Conservation (phyloP, 495 filamentous ascomycete species). For the Beverwykella pulmonaria region DNA sequence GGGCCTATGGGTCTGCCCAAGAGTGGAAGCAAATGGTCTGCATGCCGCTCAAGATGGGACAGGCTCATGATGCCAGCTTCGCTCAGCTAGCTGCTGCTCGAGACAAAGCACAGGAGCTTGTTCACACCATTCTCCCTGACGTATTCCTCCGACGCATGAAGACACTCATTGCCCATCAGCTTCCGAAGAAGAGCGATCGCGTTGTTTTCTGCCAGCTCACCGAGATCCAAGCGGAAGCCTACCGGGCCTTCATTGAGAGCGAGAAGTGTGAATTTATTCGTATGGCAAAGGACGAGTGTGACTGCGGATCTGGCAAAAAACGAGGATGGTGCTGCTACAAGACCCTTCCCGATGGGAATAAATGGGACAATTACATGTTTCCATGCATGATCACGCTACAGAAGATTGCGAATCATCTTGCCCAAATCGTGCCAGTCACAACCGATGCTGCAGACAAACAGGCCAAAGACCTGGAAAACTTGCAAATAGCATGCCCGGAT, state of each 20-base stretch:
- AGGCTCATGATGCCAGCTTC: conserved; percentile 89
- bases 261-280: conserved; percentile 72
- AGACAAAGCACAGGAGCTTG: conserved; percentile 81
- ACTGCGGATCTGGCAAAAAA: conserved; percentile 70
- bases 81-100: conserved; percentile 79
- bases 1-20: conserved; percentile 73
- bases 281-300: conserved; percentile 65
- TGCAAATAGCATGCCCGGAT: conserved; percentile 74
- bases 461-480: conserved; percentile 72
- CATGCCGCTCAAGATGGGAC: conserved; percentile 79
- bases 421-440: conserved; percentile 77
- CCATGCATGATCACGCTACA: conserved; percentile 80
- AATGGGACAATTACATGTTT: conserved; percentile 82
- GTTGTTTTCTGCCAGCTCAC: conserved; percentile 96
- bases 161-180: conserved; percentile 84
- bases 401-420: conserved; percentile 90
- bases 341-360: conserved; percentile 57
- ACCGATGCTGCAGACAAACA: conserved; percentile 75
- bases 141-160: conserved; percentile 97
- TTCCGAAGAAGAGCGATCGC: conserved; percentile 93
- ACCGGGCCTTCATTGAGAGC: conserved; percentile 76
- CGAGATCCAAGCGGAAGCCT: conserved; percentile 78
- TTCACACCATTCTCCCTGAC: conserved; percentile 82
- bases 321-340: conserved; percentile 81
- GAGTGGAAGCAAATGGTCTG: conserved; percentile 80